phyloP scores from a whole-genome alignment of 768 basidiomycete species.

The Pisolithus sp. region DNA sequence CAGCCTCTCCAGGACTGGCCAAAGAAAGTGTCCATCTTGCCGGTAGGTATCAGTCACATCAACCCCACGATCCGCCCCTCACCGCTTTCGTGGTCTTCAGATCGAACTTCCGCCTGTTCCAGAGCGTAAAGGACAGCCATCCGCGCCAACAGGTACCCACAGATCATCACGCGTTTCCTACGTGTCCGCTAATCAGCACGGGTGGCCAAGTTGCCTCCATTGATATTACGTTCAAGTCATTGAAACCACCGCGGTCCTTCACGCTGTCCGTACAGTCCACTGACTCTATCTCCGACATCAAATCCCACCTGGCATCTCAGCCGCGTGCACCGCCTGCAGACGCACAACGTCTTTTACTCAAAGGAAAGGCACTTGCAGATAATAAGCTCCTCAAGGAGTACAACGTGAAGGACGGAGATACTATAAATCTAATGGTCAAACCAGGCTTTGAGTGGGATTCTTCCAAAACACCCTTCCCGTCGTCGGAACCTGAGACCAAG shows the following conservation, averaged over 20 bases:
- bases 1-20: slow-evolving; percentile 60
- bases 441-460: slow-evolving; percentile 65
- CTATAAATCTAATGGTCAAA: slow-evolving; percentile 83
- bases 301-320: slow-evolving; percentile 62
- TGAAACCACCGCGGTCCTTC: slow-evolving; percentile 79
- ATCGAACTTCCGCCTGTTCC: slow-evolving; percentile 58
- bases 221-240: slow-evolving; percentile 80
- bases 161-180: neutral
- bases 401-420: slow-evolving; percentile 70
- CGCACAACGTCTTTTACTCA: slow-evolving; percentile 80
- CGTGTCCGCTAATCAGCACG: slow-evolving; percentile 7
- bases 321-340: slow-evolving; percentile 71
- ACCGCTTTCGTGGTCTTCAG: slow-evolving; percentile 29
- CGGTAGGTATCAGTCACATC: slow-evolving; percentile 36
- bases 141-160: slow-evolving; percentile 26
- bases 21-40: slow-evolving; percentile 63
- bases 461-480: slow-evolving; percentile 28
- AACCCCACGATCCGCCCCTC: neutral
- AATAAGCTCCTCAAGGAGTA: slow-evolving; percentile 89
- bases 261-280: slow-evolving; percentile 67
- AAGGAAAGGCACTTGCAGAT: slow-evolving; percentile 92
- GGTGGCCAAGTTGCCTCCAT: slow-evolving; percentile 29
- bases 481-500: neutral
- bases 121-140: slow-evolving; percentile 36
- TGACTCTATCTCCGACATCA: slow-evolving; percentile 80